These are phyloP conservation scores for Lipomyces kockii DNA, from an alignment of 805 yeast genomes.

Conservation along the genomic window DNA sequence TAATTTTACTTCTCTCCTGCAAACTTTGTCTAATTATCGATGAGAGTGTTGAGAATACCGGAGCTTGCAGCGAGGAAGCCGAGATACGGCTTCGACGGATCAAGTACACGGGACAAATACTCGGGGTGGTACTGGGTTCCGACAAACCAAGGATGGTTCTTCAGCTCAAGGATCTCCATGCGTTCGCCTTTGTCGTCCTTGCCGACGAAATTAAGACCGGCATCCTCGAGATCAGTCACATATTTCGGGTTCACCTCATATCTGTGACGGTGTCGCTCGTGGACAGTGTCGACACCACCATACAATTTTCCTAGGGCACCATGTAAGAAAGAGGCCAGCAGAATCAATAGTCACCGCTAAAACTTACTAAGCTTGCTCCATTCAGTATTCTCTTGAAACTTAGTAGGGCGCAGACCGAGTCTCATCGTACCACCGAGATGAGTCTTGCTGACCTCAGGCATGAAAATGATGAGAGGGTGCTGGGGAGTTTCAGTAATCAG, in stretches of 20 bases:
- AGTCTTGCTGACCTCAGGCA: constrained; percentile 97
- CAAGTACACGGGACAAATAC: constrained; percentile 92
- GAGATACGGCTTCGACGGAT: constrained; percentile 94
- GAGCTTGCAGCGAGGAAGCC: constrained; percentile 95
- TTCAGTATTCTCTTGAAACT: constrained; percentile 69
- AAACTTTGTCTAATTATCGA: constrained; percentile 39
- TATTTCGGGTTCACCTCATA: constrained; percentile 93
- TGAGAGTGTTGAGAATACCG: constrained; percentile 73
- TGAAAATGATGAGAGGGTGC: constrained; percentile 82
- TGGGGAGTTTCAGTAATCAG: constrained; percentile 57
- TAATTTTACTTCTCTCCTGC: not conserved
- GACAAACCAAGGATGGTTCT: constrained; percentile 85
- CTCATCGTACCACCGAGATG: constrained; percentile 99
- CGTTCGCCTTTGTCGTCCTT: constrained; percentile 87
- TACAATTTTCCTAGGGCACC: constrained; percentile 61
- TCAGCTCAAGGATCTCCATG: constrained; percentile 91
- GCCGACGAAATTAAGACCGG: constrained; percentile 89
- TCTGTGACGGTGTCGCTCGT: constrained; percentile 98
- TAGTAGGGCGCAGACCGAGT: constrained; percentile 90
- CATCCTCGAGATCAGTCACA: constrained; percentile 68
- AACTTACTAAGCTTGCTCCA: constrained; percentile 74
- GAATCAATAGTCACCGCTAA: constrained; percentile 61
- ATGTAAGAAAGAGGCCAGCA: constrained; percentile 49
- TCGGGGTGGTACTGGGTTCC: constrained; percentile 99
- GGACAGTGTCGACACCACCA: constrained; percentile 68